Evolutionary conservation across 345 rosid genomes (phyloP).

Genomic region (Excoecaria agallocha): DNA sequence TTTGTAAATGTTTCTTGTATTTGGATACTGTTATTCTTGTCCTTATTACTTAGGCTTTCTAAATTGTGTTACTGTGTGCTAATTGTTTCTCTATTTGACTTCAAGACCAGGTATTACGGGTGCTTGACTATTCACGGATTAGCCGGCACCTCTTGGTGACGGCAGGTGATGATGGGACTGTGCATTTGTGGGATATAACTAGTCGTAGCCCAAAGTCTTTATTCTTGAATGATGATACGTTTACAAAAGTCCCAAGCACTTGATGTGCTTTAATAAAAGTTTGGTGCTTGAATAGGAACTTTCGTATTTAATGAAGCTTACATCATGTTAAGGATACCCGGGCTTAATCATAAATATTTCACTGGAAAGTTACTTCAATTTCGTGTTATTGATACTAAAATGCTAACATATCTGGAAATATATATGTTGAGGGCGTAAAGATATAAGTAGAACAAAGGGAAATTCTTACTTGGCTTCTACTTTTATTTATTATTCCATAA

Average conservation of each 20-base stretch:
- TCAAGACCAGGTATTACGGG: conserved; percentile 95
- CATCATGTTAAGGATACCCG: not conserved
- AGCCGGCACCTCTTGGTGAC: conserved; percentile 91
- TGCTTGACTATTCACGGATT: conserved; percentile 90
- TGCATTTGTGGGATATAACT: conserved; percentile 94
- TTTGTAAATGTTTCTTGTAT: conserved; percentile 36
- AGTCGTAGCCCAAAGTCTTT: conserved; percentile 87
- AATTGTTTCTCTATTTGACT: conserved; percentile 38
- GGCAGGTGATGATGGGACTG: conserved; percentile 98
- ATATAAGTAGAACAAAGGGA: not conserved
- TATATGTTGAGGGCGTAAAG: not conserved
- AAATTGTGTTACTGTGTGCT: conserved; percentile 38
- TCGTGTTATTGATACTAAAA: not conserved
- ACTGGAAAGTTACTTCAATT: not conserved
- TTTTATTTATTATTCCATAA: not conserved
- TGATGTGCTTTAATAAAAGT: not conserved
- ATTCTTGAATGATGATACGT: not conserved
- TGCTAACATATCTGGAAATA: not conserved
- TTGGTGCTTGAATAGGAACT: conserved; percentile 5
- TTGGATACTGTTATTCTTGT: conserved; percentile 14
- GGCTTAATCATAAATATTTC: not conserved
- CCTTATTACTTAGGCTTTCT: conserved; percentile 21
- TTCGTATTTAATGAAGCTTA: too few species aligned
- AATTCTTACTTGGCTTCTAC: too few species aligned
- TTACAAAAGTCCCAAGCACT: not conserved